Evolutionary conservation across 768 basidiomycete genomes (phyloP).

Genomic region (Mrakia gelida): DNA sequence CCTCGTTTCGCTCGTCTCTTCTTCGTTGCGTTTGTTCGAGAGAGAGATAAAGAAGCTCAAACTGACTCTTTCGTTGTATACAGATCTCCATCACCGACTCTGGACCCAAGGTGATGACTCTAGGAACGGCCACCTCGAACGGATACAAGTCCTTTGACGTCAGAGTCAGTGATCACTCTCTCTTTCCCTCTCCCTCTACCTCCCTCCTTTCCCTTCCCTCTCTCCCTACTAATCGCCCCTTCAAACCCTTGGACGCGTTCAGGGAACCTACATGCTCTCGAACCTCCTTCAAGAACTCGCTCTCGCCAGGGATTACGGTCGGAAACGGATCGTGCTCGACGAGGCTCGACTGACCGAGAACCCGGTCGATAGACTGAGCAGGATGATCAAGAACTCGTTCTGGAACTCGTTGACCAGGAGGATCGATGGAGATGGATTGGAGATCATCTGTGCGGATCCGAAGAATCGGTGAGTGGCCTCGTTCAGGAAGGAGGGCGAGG

Average conservation of each 20-base stretch:
- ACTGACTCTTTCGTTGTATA: no score
- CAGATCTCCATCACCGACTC: constrained; percentile 89
- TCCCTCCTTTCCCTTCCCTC: neutral
- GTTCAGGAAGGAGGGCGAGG: constrained; percentile 50
- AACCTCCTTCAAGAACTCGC: constrained; percentile 98
- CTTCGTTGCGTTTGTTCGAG: no score
- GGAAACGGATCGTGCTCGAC: constrained; percentile 96
- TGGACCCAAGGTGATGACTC: constrained; percentile 90
- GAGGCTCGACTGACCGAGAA: constrained; percentile 97
- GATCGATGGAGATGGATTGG: constrained; percentile 94
- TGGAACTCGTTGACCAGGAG: constrained; percentile 96
- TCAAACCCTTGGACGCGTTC: no score
- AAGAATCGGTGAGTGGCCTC: constrained; percentile 60
- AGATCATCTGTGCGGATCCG: constrained; percentile 95
- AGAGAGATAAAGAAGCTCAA: no score
- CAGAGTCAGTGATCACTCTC: constrained; percentile 54
- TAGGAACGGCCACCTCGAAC: constrained; percentile 95
- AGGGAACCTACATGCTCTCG: constrained; percentile 99
- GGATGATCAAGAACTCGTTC: constrained; percentile 97
- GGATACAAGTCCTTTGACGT: constrained; percentile 98
- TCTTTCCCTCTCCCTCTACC: neutral
- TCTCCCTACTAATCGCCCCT: neutral
- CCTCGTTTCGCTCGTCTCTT: neutral
- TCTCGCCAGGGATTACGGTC: constrained; percentile 86
- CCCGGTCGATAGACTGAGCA: constrained; percentile 89